Evolutionary conservation across 2,329 filamentous ascomycete species (phyloP), one percentile per base, ranked within the genome.

Genomic region (Fusarium coicis): DNA sequence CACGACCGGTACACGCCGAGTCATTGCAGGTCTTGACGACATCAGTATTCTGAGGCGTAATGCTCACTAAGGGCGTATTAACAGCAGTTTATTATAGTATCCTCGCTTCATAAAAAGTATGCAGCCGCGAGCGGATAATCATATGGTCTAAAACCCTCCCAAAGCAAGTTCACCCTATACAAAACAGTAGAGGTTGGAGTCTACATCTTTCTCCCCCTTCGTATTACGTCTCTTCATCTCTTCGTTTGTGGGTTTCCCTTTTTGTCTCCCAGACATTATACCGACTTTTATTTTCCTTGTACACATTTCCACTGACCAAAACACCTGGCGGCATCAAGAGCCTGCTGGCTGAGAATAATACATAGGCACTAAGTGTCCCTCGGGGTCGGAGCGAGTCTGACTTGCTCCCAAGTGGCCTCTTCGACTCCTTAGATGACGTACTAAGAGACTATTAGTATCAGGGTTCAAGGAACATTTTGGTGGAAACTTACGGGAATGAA

Each of bases 401-500:
- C 43, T 34, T 4, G 40, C 43, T 55, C 55, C 32, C 23, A n/a
- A 23, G 28, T 42, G 21, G 16, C 49, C n/a, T 56, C 21, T 14
- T 15, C 11, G 34, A n/a, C 47, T 28, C 32, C 60, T 81, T 80
- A 86, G 67, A 86, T 82, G 69, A 85, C 80, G 74, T 85, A 85
- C 84, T 86, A 37, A 54, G 28, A 10, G 16, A 30, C 7, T 57
- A 55, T 79, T 66, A 80, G 72, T 28, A 28, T 16, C 26, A 16
- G 42, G 26, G 34, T 32, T 39, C 52, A 18, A 18, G 16, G 5
- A 34, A 36, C 4, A 8, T 5, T 23, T 18, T 23, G 36, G 23
- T 11, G 10, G 19, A 19, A 39, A 68, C 71, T 68, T 78, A 87
- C 86, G 42, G 94, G 94, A 84, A 97, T 94, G 81, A 97, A 96